Percentiles rank a stretch among this genome's conserved stretches.
phyloP scores from a whole-genome alignment of 2,329 filamentous ascomycete genomes.

The Alternaria alternata region DNA sequence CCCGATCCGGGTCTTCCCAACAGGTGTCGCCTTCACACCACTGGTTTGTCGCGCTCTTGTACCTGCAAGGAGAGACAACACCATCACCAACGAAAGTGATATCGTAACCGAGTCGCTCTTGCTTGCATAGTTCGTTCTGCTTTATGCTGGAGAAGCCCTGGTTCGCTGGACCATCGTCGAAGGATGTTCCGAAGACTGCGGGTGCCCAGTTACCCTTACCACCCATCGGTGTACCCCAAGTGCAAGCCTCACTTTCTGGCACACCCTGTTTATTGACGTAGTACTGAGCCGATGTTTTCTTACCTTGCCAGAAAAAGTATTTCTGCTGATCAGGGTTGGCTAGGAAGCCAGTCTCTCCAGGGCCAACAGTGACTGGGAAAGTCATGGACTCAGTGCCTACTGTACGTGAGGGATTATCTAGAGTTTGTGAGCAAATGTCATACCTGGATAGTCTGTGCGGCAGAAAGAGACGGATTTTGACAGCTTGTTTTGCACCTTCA shows the following conservation, averaged over 20 bases:
- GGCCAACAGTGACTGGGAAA: constrained; percentile 71
- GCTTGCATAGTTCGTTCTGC: constrained; percentile 78
- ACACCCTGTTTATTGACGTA: constrained; percentile 90
- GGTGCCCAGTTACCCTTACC: constrained; percentile 84
- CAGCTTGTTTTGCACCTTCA: constrained; percentile 80
- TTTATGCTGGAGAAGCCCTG: constrained; percentile 82
- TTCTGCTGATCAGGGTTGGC: constrained; percentile 75
- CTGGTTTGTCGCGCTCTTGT: constrained; percentile 70
- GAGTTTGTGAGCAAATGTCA: constrained; percentile 19
- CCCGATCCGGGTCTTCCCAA: constrained; percentile 58
- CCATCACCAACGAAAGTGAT: constrained; percentile 77
- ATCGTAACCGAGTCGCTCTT: constrained; percentile 76
- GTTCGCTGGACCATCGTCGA: constrained; percentile 56
- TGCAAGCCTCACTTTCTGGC: constrained; percentile 71
- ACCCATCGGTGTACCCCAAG: constrained; percentile 72
- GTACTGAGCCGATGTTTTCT: constrained; percentile 88
- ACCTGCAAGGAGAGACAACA: constrained; percentile 60
- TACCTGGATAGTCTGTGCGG: constrained; percentile 94
- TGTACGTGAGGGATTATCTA: constrained; percentile 12
- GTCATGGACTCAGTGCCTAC: constrained; percentile 81
- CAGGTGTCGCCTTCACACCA: constrained; percentile 64
- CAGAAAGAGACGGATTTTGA: constrained; percentile 74
- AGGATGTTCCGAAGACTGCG: constrained; percentile 82
- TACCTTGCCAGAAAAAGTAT: constrained; percentile 82
- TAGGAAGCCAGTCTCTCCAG: constrained; percentile 69